phyloP scores from a whole-genome alignment of 257 asterid genomes.

The Rhazya stricta region DNA sequence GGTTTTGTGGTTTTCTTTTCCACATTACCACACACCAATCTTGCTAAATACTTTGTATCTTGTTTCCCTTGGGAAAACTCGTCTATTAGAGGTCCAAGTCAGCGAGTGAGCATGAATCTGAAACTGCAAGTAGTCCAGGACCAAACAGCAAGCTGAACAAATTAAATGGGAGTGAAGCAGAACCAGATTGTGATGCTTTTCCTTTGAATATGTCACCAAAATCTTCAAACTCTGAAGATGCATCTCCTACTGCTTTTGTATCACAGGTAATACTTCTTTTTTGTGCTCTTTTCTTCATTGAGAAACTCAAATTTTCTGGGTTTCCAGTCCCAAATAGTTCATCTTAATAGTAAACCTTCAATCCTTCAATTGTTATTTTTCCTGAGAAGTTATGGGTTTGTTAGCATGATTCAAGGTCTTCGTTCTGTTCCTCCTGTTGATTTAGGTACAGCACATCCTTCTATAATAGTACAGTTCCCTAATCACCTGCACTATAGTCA shows the following conservation, averaged over 20 bases:
- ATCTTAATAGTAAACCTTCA: not conserved
- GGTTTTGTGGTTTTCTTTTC: not conserved
- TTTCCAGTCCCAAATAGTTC: not conserved
- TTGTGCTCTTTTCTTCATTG: constrained; percentile 5
- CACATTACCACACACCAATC: not conserved
- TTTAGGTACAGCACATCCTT: not conserved
- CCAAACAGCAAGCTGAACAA: no score
- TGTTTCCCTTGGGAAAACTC: constrained; percentile 10
- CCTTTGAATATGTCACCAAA: constrained; percentile 42
- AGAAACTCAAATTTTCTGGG: not conserved
- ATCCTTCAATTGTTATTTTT: not conserved
- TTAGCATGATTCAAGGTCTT: not conserved
- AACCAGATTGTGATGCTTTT: constrained; percentile 31
- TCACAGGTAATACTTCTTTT: constrained; percentile 43
- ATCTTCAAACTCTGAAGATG: constrained; percentile 41
- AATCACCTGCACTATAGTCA: no score
- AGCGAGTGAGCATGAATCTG: constrained; percentile 47
- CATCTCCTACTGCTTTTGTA: constrained; percentile 25
- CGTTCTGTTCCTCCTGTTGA: not conserved
- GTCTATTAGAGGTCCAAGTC: constrained; percentile 66
- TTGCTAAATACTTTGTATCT: not conserved
- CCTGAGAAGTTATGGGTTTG: not conserved
- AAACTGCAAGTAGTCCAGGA: constrained; percentile 32
- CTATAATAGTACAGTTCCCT: not conserved
- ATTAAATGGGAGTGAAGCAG: constrained; percentile 50